Evolutionary conservation across 2,329 filamentous ascomycete species (phyloP), one percentile per base, ranked within the genome.

Genomic region (Fusarium bulbicola): DNA sequence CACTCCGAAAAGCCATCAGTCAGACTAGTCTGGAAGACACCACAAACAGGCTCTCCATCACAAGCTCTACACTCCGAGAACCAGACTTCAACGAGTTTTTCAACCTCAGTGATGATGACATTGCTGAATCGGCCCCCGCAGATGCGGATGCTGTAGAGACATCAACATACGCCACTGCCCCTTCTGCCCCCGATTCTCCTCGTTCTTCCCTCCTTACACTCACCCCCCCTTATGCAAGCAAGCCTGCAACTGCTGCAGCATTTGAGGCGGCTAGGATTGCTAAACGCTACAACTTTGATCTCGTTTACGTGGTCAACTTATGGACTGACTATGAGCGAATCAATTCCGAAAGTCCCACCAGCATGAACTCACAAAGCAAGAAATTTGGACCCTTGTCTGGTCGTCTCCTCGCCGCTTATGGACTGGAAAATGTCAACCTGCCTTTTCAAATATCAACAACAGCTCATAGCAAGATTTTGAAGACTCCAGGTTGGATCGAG

Each of bases 301-400:
- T 90, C 30, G 83, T 90, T 18, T 91, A 90, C 71, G 84, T 90
- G 36, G 85, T 90, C 70, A 89, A 87, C 70, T 80, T 90, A 20
- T 90, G 88, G 88, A 88, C 88, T 28, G 78, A 79, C 28, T 65
- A 71, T 53, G 70, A 72, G 21, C 66, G 58, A 36, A 36, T 61
- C 40, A 64, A 53, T 21, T 64, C 50, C 16, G 30, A 43, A 42
- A 57, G 37, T 28, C 68, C 70, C 12, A 26, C 59, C 37, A 63
- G 56, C 43, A 58, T 68, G 15, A 46, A 61, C 18, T 66, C 64
- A 12, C 70, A 62, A 18, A 42, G 57, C 24, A 70, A 65, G 34
- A 60, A 68, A 15, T 65, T 66, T 7, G 66, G 63, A 9, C 74
- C 74, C 28, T 76, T 88, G 68, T 84, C 84, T 11, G 87, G 87